These are phyloP conservation scores for Apiospora rasikravindrae DNA, from an alignment of 2,329 filamentous ascomycete species.

Conservation along the genomic window DNA sequence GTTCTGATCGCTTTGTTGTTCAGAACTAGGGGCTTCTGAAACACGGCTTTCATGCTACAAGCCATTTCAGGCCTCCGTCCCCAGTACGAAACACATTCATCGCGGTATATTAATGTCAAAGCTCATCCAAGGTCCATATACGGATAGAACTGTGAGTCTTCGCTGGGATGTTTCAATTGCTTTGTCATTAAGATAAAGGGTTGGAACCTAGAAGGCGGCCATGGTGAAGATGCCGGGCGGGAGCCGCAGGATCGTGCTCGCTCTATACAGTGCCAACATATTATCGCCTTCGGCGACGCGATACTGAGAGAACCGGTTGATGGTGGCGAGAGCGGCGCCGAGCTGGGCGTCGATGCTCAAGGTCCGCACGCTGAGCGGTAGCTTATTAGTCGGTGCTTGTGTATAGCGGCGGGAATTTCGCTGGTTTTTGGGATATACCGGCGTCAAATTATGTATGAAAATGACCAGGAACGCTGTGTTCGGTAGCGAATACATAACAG, in stretches of 20 bases:
- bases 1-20: too few species aligned
- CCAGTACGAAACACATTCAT: too few species aligned
- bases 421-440: background rate
- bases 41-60: too few species aligned
- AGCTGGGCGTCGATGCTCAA: conserved; percentile 6
- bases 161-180: too few species aligned
- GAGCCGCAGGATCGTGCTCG: background rate
- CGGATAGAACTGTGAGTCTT: background rate
- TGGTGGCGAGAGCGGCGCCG: background rate
- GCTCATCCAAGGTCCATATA: background rate
- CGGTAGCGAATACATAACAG: background rate
- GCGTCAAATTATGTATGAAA: background rate
- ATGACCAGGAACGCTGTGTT: background rate
- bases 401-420: background rate
- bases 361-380: background rate
- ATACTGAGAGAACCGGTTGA: background rate
- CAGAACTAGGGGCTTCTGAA: too few species aligned
- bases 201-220: too few species aligned
- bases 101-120: too few species aligned
- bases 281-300: background rate
- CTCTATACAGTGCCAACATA: background rate
- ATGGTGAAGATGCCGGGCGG: background rate
- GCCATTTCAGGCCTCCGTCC: too few species aligned
- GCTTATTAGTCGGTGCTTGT: background rate
- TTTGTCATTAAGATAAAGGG: too few species aligned